phyloP scores from a whole-genome alignment of 2,329 filamentous ascomycete species.

The Delphinella strobiligena region DNA sequence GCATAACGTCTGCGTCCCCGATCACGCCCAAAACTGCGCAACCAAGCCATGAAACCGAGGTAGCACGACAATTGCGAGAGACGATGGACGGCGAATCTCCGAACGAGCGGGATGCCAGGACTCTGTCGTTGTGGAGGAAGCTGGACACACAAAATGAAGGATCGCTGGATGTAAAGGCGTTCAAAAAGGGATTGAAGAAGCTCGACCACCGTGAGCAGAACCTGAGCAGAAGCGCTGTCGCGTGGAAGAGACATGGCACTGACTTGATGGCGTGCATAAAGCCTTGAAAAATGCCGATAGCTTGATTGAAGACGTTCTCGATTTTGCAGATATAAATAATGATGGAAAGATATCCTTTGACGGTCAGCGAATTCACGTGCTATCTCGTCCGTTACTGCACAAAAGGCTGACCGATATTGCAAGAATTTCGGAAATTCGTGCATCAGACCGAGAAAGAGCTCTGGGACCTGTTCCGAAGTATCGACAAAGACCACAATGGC shows the following conservation, averaged over 20 bases:
- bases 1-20: neutral
- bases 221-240: slow-evolving; percentile 12
- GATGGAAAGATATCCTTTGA: slow-evolving; percentile 87
- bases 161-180: slow-evolving; percentile 69
- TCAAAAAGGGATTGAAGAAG: slow-evolving; percentile 73
- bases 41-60: slow-evolving; percentile 14
- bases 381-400: neutral
- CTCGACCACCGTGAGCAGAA: slow-evolving; percentile 75
- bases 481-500: slow-evolving; percentile 77
- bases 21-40: neutral
- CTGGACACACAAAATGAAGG: slow-evolving; percentile 68
- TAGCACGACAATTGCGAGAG: slow-evolving; percentile 11
- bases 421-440: slow-evolving; percentile 86
- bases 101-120: slow-evolving; percentile 66
- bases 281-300: slow-evolving; percentile 83
- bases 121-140: slow-evolving; percentile 72
- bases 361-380: slow-evolving; percentile 39
- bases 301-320: slow-evolving; percentile 69
- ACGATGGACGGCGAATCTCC: slow-evolving; percentile 65
- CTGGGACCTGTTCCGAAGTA: slow-evolving; percentile 67
- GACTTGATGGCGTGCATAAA: slow-evolving; percentile 19
- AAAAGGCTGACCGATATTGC: slow-evolving; percentile 8
- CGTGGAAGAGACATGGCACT: neutral
- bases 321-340: slow-evolving; percentile 70
- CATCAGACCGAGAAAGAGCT: slow-evolving; percentile 78